Evolutionary conservation across 179 eudicot species (phyloP), one percentile per base, ranked within the genome.

Genomic region (Carnegiea gigantea): DNA sequence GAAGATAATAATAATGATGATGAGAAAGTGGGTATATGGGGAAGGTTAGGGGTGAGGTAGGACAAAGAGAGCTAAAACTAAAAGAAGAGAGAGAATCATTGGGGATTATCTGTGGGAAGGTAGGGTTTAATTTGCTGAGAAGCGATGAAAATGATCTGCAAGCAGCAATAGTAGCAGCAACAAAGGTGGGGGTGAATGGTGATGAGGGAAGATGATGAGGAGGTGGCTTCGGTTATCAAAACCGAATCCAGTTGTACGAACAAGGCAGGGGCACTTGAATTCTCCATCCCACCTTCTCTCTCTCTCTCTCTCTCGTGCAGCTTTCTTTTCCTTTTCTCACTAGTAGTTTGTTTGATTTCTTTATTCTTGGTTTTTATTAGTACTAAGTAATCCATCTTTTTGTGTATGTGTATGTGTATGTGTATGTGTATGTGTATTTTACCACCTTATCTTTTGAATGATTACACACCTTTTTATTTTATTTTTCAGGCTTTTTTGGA

Each of bases 261-360:
- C 23, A 48, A 44, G 77, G 78, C 1, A 33, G 44, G 49, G 28
- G 51, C 70, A 77, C 70, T 77, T 60, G 79, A 77, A 59, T 36
- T 59, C 79, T 77, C 49, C 65, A 54, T 57, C 21, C 24, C 70
- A 59, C 28, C 79, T 23, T 54, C 67, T 59, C 75, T 81, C 54
- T 77, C 78, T 72, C 64, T 40, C 51, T 64, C 57, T 64, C 17
- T 21, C 59, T 65, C 68, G 77, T 84, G 87, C 88, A 83, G 79
- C 77, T 86, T 88, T 81, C 78, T 87, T 81, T 85, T 85, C 81
- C 80, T 81, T 86, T 88, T 85, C 85, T 86, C 83, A 30, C 72
- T 38, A 67, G 17, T 30, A 28, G 17, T 30, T 9, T 8, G 28
- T 67, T 28, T 51, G 57, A 12, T 67, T 62, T 62, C 68, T 62